phyloP scores from a whole-genome alignment of 1,284 basidiomycete genomes.

The Tetrapyrgos nigripes region DNA sequence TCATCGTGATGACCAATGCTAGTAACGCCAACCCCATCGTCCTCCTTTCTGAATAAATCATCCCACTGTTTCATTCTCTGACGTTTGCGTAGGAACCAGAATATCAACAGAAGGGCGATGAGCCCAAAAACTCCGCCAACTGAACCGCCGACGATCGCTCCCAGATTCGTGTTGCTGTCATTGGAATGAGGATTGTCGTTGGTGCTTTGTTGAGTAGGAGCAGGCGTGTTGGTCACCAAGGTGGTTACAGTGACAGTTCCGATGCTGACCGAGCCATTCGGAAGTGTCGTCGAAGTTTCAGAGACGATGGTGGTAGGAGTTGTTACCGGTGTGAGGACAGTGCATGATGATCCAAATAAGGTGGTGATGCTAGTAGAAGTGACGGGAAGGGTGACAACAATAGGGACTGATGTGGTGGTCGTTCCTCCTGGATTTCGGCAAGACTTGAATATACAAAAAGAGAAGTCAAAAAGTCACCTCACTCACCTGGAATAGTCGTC shows the following conservation, averaged over 20 bases:
- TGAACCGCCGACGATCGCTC: constrained; percentile 7
- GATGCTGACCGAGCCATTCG: neutral
- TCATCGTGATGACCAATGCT: neutral
- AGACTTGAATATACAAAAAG: neutral
- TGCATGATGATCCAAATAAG: neutral
- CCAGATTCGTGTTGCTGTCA: constrained; percentile 18
- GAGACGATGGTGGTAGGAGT: neutral
- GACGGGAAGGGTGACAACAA: neutral
- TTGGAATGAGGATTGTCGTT: neutral
- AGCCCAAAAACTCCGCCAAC: constrained; percentile 6
- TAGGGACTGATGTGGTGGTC: neutral
- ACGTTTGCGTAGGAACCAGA: constrained; percentile 9
- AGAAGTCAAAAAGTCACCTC: neutral
- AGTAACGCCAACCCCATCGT: neutral
- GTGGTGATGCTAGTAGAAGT: neutral
- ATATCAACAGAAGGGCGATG: neutral
- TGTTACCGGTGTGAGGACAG: neutral
- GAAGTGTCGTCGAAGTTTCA: neutral
- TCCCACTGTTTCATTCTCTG: constrained; percentile 1
- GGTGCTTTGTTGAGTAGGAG: neutral
- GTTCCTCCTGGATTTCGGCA: neutral
- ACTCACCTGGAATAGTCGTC: neutral
- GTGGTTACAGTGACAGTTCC: constrained; percentile 1
- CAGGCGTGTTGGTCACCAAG: neutral
- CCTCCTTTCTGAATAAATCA: constrained; percentile 38